A percentile compares a stretch with the other conserved stretches of the same genome.
Conservation (phyloP, 768 basidiomycete genomes). For the Boletus pseudopeckii region DNA sequence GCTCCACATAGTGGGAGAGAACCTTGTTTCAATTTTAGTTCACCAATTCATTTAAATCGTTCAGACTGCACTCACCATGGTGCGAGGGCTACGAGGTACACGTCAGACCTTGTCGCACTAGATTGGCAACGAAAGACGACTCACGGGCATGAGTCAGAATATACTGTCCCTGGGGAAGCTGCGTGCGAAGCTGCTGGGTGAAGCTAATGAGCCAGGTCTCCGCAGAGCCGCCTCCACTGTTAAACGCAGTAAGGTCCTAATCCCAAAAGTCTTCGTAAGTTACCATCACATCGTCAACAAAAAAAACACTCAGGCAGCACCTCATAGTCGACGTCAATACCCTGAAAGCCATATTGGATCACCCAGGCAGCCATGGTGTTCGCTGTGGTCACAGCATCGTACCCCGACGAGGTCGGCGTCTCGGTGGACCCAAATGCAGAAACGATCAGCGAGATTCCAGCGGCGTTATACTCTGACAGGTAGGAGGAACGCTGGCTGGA, state of each 20-base stretch:
- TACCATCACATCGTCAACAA: neutral
- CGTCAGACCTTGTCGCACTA: neutral
- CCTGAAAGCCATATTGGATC: constrained; percentile 42
- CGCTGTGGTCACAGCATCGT: constrained; percentile 39
- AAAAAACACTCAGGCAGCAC: constrained; percentile 8
- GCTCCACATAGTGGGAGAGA: constrained; percentile 17
- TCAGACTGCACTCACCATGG: constrained; percentile 16
- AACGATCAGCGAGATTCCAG: constrained; percentile 56
- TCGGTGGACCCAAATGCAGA: constrained; percentile 48
- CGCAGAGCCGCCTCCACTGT: constrained; percentile 36
- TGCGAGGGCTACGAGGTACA: constrained; percentile 13
- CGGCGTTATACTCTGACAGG: constrained; percentile 46
- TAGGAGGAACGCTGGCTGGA: constrained; percentile 37
- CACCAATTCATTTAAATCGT: neutral
- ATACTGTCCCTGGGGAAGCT: constrained; percentile 32
- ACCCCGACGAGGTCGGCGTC: constrained; percentile 41
- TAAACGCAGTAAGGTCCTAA: constrained; percentile 35
- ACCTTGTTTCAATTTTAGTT: constrained; percentile 11
- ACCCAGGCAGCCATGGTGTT: constrained; percentile 47
- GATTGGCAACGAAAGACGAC: constrained; percentile 5
- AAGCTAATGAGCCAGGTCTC: constrained; percentile 35
- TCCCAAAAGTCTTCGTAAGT: neutral
- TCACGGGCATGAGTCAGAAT: constrained; percentile 37
- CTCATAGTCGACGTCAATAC: constrained; percentile 56
- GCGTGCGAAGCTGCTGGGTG: constrained; percentile 31